phyloP scores from a whole-genome alignment of 768 basidiomycete species.

The Albatrellus ellisii region DNA sequence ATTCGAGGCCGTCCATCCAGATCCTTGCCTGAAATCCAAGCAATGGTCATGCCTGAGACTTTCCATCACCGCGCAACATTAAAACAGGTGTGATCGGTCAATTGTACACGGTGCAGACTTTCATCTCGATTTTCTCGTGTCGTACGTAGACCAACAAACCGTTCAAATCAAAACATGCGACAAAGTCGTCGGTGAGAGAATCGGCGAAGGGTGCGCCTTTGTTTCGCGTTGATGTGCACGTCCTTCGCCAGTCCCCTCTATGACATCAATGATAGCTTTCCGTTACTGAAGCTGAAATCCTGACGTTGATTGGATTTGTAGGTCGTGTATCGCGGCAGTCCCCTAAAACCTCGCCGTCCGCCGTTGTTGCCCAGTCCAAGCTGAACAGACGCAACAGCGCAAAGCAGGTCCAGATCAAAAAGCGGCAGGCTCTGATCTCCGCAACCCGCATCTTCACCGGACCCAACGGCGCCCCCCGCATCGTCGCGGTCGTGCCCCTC shows the following conservation, averaged over 20 bases:
- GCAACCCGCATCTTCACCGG: constrained; percentile 71
- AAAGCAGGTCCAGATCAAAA: constrained; percentile 68
- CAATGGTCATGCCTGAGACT: constrained; percentile 23
- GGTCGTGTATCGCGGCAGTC: constrained; percentile 45
- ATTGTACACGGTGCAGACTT: background rate
- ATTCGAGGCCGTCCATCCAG: too few species aligned
- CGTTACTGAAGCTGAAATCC: too few species aligned
- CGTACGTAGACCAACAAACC: constrained; percentile 65
- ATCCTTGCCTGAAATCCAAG: too few species aligned
- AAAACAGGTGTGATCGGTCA: constrained; percentile 63
- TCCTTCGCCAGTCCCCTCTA: background rate
- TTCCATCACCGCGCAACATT: constrained; percentile 71
- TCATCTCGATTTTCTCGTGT: background rate
- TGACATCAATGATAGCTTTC: too few species aligned
- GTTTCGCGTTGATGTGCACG: background rate
- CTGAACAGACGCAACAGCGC: constrained; percentile 74
- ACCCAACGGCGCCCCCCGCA: constrained; percentile 66
- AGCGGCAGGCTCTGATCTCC: constrained; percentile 53
- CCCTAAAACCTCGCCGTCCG: constrained; percentile 34
- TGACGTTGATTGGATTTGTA: constrained; percentile 17
- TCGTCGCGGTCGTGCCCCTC: constrained; percentile 82
- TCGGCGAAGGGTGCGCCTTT: constrained; percentile 57
- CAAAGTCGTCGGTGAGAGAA: constrained; percentile 76
- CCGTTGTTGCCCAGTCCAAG: constrained; percentile 52
- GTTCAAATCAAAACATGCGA: constrained; percentile 86